A percentile compares a stretch with the other conserved stretches of the same genome.
Conservation (phyloP, 768 basidiomycete genomes). For the Lentinus brumalis region DNA sequence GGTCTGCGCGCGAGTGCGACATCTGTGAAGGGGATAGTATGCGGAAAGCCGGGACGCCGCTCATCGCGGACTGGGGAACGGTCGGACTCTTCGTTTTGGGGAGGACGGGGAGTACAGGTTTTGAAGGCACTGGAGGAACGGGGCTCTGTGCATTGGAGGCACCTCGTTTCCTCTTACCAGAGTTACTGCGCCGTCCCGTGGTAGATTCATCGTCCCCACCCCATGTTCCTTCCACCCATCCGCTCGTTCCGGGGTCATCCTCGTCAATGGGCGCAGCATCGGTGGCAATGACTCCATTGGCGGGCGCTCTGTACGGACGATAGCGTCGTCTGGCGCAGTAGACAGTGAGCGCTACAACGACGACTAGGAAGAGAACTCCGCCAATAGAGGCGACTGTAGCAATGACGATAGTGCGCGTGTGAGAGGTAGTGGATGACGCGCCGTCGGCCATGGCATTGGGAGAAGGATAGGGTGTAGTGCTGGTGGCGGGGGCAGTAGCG, state of each 20-base stretch:
- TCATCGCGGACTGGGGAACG: background rate
- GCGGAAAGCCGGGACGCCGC: slow-evolving; percentile 7
- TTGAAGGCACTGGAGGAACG: background rate
- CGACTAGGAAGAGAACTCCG: slow-evolving; percentile 3
- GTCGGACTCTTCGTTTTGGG: background rate
- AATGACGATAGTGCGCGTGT: slow-evolving; percentile 18
- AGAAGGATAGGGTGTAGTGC: background rate
- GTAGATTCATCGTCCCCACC: slow-evolving; percentile 1
- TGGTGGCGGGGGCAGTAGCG: background rate
- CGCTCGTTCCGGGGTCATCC: slow-evolving; percentile 15
- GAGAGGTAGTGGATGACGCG: slow-evolving; percentile 1
- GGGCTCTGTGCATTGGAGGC: background rate
- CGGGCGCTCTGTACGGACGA: background rate
- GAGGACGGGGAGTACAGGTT: background rate
- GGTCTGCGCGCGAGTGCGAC: slow-evolving; percentile 1
- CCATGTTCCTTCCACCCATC: slow-evolving; percentile 19
- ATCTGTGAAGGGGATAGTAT: slow-evolving; percentile 1
- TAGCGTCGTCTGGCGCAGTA: slow-evolving; percentile 11
- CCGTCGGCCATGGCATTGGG: background rate
- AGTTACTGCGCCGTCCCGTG: background rate
- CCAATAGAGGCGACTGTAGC: slow-evolving; percentile 12
- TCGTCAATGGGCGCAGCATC: slow-evolving; percentile 14
- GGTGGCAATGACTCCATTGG: background rate
- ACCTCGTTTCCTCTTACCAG: slow-evolving; percentile 9
- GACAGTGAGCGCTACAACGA: background rate